Base-by-base conservation (phyloP, 1,284 basidiomycete species). In the Ustanciosporium gigantosporum region DNA sequence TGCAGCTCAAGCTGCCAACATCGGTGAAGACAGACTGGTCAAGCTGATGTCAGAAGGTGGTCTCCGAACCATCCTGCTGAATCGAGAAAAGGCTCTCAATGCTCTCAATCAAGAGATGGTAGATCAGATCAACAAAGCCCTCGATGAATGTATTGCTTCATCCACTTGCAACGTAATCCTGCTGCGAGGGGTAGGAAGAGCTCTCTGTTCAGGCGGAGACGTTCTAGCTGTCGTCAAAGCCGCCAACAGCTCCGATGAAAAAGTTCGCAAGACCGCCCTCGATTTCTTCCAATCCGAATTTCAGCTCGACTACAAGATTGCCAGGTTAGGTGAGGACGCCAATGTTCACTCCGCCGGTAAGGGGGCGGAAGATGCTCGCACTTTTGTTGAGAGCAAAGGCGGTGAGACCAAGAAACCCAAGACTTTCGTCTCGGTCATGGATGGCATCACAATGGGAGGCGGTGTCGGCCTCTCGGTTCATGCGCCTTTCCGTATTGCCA, bases 161-260 rank as follows among this genome's bases (percentile, higher is more conserved):
- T 34, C 58, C 24, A 55, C 60, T 20, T 65, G 59, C 32, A 57
- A 70, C 22, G 55, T 68, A 39, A 62, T 77, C 40, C 41, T 75
- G 1, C 61, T 77, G 17, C 68, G 74, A 21, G 72, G 91, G 17
- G 81, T 82, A 22, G 90, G 89, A 11, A 82, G 87, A 51, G 90
- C 88, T 11, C 96, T 97, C 75, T 98, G 93, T 77, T 88, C 91
- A 5, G 95, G 94, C 19, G 94, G 94, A 45, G 95, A 99, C 78
- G 89, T 99, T 45, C 85, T 85, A 59, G 81, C 74, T 73, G 86
- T 82, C 21, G 66, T 66, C 35, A 57, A 60, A 14, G 59, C 49
- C 3, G 67, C 62, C 44, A 42, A 60, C 64, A 6, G 48, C 49
- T n/a, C n/a, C n/a, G 55, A 70, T 48, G 25, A 52, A 31, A 36